phyloP scores from a whole-genome alignment of 1,284 basidiomycete species.

The Cutaneotrichosporon cyanovorans region DNA sequence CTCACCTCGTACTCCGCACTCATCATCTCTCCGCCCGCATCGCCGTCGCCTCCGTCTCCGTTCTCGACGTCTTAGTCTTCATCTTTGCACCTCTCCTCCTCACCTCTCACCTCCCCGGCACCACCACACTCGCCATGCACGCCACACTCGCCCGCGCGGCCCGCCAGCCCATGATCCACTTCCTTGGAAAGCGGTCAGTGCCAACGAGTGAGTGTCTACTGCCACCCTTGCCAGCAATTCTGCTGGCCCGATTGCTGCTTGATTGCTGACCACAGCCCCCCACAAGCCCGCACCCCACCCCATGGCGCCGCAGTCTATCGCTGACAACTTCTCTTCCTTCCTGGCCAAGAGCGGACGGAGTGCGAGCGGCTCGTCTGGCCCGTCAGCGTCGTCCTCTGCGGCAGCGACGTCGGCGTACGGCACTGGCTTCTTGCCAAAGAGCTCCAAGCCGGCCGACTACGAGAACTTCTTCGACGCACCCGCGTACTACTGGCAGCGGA shows the following conservation, averaged over 20 bases:
- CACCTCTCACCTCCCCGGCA: background rate
- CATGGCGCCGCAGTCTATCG: constrained; percentile 62
- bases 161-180: constrained; percentile 64
- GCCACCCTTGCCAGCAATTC: background rate
- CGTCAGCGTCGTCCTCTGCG: constrained; percentile 17
- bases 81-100: background rate
- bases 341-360: constrained; percentile 48
- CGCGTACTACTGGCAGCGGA: constrained; percentile 58
- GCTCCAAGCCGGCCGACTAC: constrained; percentile 48
- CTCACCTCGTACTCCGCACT: background rate
- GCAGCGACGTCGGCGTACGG: constrained; percentile 12
- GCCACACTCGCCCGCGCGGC: constrained; percentile 23
- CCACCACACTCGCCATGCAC: constrained; percentile 22
- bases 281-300: constrained; percentile 65
- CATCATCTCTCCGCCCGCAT: background rate
- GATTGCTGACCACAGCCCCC: constrained; percentile 49
- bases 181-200: constrained; percentile 63
- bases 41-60: background rate
- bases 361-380: too few relatives aligned
- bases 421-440: constrained; percentile 12
- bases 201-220: constrained; percentile 48
- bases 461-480: constrained; percentile 75
- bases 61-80: constrained; percentile 2
- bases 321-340: constrained; percentile 57
- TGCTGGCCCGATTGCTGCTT: too few relatives aligned